Percentiles rank a stretch among this genome's conserved stretches.
Conservation (phyloP, 2,329 filamentous ascomycete species). For the Graphiopsis chlorocephala region DNA sequence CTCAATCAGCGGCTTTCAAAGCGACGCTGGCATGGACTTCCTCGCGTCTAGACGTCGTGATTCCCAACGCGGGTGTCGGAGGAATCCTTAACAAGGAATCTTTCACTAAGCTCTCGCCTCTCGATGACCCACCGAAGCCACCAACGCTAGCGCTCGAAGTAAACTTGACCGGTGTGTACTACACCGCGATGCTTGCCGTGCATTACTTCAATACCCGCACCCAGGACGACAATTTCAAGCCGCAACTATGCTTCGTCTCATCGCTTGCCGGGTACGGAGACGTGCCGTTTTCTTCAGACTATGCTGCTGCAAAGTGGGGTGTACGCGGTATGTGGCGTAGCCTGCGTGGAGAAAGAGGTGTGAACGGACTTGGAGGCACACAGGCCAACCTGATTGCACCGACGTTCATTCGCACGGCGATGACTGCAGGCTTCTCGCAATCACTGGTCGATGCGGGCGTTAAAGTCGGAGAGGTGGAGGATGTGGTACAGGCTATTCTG, state of each 20-base stretch:
- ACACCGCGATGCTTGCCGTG: constrained; percentile 31
- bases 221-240: constrained; percentile 3
- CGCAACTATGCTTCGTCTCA: constrained; percentile 24
- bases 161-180: constrained; percentile 30
- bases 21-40: constrained; percentile 26
- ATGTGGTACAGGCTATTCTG: constrained; percentile 23
- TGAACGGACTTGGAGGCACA: constrained; percentile 11
- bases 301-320: constrained; percentile 22
- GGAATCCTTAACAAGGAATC: constrained; percentile 20
- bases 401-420: constrained; percentile 19
- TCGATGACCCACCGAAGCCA: constrained; percentile 5
- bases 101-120: background rate
- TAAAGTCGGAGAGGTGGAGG: constrained; percentile 19
- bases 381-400: constrained; percentile 25
- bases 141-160: constrained; percentile 24
- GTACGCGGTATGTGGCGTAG: constrained; percentile 23
- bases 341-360: constrained; percentile 1
- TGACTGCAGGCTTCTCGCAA: constrained; percentile 16
- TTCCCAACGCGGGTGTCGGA: constrained; percentile 28
- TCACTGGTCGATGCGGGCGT: constrained; percentile 13
- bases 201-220: constrained; percentile 35
- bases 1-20: constrained; percentile 33
- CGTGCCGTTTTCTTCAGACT: constrained; percentile 19
- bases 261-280: constrained; percentile 24
- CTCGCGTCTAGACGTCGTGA: constrained; percentile 30